Evolutionary conservation across 768 basidiomycete species (phyloP), one percentile per base, ranked within the genome.

Genomic region (Cystobasidium tubakii): DNA sequence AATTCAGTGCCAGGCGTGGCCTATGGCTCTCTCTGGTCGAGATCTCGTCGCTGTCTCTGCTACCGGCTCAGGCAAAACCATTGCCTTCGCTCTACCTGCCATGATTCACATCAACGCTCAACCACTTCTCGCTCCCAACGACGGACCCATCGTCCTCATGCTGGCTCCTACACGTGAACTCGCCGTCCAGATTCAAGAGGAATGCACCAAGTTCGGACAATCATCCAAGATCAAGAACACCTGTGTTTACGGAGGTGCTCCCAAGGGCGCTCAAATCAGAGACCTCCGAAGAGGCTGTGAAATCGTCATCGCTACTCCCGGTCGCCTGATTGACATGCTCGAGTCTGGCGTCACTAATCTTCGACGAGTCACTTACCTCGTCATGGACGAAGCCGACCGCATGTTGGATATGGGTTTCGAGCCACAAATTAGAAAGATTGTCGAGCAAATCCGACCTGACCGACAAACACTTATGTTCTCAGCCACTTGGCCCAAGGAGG

Each of bases 371-470:
- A 99, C 96, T 25, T 99, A 98, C 72, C 86, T 99, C 46, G 96
- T 99, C 80, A 91, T 99, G 88, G 96, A 99, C 80, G 96, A 99
- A 82, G 96, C 96, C 55, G 96, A 99, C 84, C 91, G 96, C 80
- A 99, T 99, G 96, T 86, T 99, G 76, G 96, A 99, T 84, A 99
- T 99, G 96, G 96, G 96, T 85, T 99, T 99, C 84, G 96, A 99
- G 83, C 96, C 96, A 66, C 96, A 99, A 82, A 98, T 99, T 81
- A 86, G 94, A 80, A 98, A 98, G 84, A 97, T 99, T 77, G 91
- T 98, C 77, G 85, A 88, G 77, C 96, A 99, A 82, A 79, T 99
- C 80, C 88, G 96, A 46, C 96, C 96, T 53, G 96, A 99, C 84
- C 87, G 96, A 79, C 96, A 99, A 81, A 99, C 96, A 0, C 86